Evolutionary conservation across 2,329 filamentous ascomycete species (phyloP), one percentile per base, ranked within the genome.

Genomic region (Gyromitra esculenta): DNA sequence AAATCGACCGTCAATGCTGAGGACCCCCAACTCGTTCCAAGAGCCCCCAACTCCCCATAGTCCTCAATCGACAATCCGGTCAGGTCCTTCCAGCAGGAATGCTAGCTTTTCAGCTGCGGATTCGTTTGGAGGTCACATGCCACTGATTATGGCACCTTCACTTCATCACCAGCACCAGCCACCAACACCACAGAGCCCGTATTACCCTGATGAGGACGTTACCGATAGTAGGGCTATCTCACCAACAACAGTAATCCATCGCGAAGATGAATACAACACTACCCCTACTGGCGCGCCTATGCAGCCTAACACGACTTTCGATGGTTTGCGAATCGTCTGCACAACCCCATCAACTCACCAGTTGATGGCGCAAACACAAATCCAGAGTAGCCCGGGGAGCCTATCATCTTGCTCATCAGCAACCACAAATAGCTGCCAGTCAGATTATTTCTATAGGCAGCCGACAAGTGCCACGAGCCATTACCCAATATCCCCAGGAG

Each of bases 201-300:
- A 86, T 81, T 91, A 89, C 80, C 85, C 90, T 39, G 87, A 89
- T 0, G 89, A 91, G 73, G 87, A 89, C 78, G 86, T 85, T 81
- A 90, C 71, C 63, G 68, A 78, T 39, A 67, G 90, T 80, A 88
- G 89, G 8, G 88, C 87, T 11, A 87, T 91, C 5, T 79, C 78
- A 2, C 78, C 78, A 35, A 76, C 72, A n/a, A 65, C 70, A 37
- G 74, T 79, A 11, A 77, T 77, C 43, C 78, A 79, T 15, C 78
- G 88, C 88, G 41, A 90, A 88, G 11, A 87, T 90, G 86, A 88
- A 87, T 82, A 86, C 87, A 69, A 52, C 13, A 65, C 9, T 86
- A 85, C 78, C 80, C 84, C 5, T 83, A 88, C 62, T 84, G 85
- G n/a, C 82, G 85, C 5, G 83, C 60, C 73, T 5, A 88, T 82